phyloP scores from a whole-genome alignment of 2,329 filamentous ascomycete genomes.

The Penicillium sp. region DNA sequence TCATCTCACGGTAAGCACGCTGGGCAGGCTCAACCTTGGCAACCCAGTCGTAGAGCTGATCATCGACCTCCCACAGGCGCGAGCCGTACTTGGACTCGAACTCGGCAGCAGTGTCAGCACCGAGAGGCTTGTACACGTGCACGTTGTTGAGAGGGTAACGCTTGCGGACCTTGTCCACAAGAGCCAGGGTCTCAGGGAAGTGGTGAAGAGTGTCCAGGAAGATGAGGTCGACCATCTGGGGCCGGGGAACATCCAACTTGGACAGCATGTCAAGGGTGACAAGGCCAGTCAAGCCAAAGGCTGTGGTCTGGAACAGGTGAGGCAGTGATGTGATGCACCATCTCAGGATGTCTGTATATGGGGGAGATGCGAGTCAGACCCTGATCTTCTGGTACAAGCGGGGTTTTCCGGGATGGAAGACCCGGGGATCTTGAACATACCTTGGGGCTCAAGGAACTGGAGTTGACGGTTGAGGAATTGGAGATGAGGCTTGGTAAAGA shows the following conservation, averaged over 20 bases:
- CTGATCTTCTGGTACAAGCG: conserved; percentile 1
- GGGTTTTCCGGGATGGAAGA: conserved; percentile 5
- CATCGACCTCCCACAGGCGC: conserved; percentile 79
- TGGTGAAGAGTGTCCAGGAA: conserved; percentile 85
- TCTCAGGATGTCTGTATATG: conserved; percentile 72
- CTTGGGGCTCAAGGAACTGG: conserved; percentile 80
- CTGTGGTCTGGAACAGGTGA: conserved; percentile 82
- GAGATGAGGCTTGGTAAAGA: conserved; percentile 84
- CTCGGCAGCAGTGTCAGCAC: conserved; percentile 69
- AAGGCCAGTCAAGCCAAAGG: conserved; percentile 78
- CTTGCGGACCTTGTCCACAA: conserved; percentile 72
- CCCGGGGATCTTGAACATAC: conserved; percentile 41
- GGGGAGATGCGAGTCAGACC: conserved; percentile 21
- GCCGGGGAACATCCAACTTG: conserved; percentile 51
- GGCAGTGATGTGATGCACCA: conserved; percentile 92
- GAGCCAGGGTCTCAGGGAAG: conserved; percentile 73
- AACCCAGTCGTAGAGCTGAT: conserved; percentile 92
- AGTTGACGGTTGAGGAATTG: conserved; percentile 89
- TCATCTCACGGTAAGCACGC: conserved; percentile 82
- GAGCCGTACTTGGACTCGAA: conserved; percentile 83
- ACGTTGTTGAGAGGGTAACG: conserved; percentile 78
- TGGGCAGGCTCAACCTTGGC: conserved; percentile 97
- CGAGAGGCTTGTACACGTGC: conserved; percentile 87
- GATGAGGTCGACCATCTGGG: conserved; percentile 57
- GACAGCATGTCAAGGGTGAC: conserved; percentile 74